These are phyloP conservation scores for Panicum hallii DNA, from an alignment of 202 grass and related monocot genomes.

Conservation along the genomic window DNA sequence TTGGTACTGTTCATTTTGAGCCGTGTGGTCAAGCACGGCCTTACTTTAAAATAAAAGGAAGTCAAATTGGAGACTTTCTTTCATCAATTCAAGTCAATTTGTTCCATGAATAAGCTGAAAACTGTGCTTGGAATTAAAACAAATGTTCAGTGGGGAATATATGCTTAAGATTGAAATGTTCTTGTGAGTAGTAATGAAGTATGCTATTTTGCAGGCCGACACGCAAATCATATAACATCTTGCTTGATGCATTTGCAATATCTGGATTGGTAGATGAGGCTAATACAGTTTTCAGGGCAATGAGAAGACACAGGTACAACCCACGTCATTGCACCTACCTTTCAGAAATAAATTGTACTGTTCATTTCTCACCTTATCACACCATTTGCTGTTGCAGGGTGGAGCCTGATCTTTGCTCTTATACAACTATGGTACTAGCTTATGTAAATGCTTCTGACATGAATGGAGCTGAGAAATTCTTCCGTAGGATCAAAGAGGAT, in stretches of 20 bases:
- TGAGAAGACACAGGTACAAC: conserved; percentile 82
- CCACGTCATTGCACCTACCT: not conserved
- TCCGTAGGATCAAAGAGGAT: conserved; percentile 90
- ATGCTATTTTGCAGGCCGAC: conserved; percentile 71
- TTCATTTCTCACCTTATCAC: conserved; percentile 34
- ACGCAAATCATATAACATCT: conserved; percentile 92
- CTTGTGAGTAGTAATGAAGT: conserved; percentile 30
- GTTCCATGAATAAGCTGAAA: conserved; percentile 22
- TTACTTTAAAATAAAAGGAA: conserved; percentile 9
- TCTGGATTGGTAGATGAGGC: conserved; percentile 94
- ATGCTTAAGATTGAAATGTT: conserved; percentile 34
- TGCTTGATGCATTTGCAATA: conserved; percentile 95
- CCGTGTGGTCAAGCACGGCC: not conserved
- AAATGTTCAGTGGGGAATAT: conserved; percentile 24
- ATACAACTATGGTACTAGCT: conserved; percentile 92
- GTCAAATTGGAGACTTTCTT: not conserved
- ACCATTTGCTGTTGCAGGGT: conserved; percentile 56
- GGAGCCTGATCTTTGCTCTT: conserved; percentile 90
- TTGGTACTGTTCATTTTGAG: conserved; percentile 29
- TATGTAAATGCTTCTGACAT: conserved; percentile 96
- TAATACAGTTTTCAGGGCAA: conserved; percentile 84
- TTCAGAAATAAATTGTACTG: conserved; percentile 36
- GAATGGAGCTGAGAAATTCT: conserved; percentile 86
- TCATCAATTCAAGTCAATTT: conserved; percentile 20
- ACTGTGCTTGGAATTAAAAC: not conserved